These are phyloP conservation scores for Penicillium turbatum DNA, from an alignment of 495 filamentous ascomycete genomes.

Conservation along the genomic window DNA sequence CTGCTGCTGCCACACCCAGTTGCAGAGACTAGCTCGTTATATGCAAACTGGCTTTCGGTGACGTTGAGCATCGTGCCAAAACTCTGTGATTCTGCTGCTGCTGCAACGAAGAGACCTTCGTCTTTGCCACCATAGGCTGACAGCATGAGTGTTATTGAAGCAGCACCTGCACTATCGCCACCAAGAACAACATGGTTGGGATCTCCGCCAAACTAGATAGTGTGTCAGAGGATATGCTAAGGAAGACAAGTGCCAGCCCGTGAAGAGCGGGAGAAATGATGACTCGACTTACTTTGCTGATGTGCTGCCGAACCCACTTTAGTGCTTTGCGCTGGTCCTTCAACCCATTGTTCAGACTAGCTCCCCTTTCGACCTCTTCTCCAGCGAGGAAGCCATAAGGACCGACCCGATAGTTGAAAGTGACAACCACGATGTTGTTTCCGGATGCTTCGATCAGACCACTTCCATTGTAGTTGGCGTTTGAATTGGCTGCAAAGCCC, in stretches of 20 bases:
- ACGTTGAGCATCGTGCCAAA: constrained; percentile 58
- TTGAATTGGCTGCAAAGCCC: constrained; percentile 60
- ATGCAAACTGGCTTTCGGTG: constrained; percentile 59
- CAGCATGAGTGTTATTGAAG: constrained; percentile 61
- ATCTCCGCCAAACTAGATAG: constrained; percentile 63
- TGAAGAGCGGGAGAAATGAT: background rate
- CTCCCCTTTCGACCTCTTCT: constrained; percentile 49
- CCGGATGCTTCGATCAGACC: constrained; percentile 56
- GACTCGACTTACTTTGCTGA: constrained; percentile 41
- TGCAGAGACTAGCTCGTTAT: constrained; percentile 55
- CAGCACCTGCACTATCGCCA: constrained; percentile 69
- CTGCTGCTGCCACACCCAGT: constrained; percentile 46
- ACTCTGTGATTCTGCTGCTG: constrained; percentile 61
- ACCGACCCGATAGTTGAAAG: constrained; percentile 76
- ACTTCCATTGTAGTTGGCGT: constrained; percentile 62
- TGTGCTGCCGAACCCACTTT: constrained; percentile 65
- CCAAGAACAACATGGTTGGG: constrained; percentile 66
- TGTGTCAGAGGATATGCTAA: background rate
- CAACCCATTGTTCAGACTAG: constrained; percentile 64
- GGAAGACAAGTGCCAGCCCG: background rate
- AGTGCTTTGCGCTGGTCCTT: constrained; percentile 65
- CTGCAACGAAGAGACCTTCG: constrained; percentile 57
- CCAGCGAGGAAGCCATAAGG: constrained; percentile 70
- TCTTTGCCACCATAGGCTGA: constrained; percentile 56
- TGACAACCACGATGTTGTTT: constrained; percentile 62